These are phyloP conservation scores for Blastocystis sp. DNA, from an alignment of 352 stramenopile species.

Conservation along the genomic window DNA sequence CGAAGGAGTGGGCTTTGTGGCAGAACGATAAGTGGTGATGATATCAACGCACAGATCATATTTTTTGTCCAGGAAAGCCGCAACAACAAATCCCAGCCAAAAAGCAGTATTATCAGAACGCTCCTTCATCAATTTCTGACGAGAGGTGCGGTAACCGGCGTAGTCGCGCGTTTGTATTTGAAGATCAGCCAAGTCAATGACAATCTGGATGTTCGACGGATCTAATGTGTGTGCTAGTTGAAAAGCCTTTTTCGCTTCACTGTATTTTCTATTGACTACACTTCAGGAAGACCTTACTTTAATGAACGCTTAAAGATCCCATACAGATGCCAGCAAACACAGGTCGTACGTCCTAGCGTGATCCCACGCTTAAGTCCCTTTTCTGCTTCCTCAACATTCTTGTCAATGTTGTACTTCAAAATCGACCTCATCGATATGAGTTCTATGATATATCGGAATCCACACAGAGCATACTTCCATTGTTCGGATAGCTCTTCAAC, in stretches of 20 bases:
- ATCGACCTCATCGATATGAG: slow-evolving; percentile 41
- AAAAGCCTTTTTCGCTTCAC: slow-evolving; percentile 25
- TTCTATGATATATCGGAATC: background rate
- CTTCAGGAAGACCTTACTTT: background rate
- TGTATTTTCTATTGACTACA: background rate
- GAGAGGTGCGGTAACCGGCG: background rate
- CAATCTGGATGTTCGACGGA: slow-evolving; percentile 23
- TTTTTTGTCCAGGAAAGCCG: background rate
- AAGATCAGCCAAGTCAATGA: slow-evolving; percentile 35
- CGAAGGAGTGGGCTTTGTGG: background rate
- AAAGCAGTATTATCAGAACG: background rate
- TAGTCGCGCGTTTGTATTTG: slow-evolving; percentile 24
- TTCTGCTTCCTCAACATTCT: slow-evolving; percentile 15
- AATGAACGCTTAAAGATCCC: slow-evolving; percentile 13
- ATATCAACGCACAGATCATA: slow-evolving; percentile 48
- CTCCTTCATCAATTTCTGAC: background rate
- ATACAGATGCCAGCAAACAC: slow-evolving; percentile 30
- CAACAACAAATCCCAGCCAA: slow-evolving; percentile 23
- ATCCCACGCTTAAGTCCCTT: slow-evolving; percentile 20
- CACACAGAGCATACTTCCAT: background rate
- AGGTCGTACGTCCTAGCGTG: background rate
- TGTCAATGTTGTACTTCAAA: slow-evolving; percentile 44
- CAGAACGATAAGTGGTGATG: background rate
- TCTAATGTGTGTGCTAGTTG: slow-evolving; percentile 26
- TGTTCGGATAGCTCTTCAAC: slow-evolving; percentile 10